These are phyloP conservation scores for Przewalskia tangutica DNA, from an alignment of 257 asterid genomes.

Conservation along the genomic window DNA sequence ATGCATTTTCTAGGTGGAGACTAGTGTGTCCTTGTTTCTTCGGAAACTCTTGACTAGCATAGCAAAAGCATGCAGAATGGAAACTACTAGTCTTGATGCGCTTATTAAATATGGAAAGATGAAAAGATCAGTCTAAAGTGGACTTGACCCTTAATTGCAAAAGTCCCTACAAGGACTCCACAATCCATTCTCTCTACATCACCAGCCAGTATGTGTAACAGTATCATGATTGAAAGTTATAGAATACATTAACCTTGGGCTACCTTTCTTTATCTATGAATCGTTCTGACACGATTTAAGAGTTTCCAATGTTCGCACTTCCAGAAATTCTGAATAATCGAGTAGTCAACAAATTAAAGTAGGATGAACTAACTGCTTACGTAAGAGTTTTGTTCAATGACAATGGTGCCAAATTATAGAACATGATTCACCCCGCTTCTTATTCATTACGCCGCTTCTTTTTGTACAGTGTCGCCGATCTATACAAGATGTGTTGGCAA, in stretches of 20 bases:
- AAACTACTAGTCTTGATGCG: neutral
- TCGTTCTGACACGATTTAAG: neutral
- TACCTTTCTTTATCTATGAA: neutral
- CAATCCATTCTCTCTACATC: neutral
- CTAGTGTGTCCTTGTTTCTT: neutral
- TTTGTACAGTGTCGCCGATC: constrained; percentile 58
- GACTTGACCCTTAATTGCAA: neutral
- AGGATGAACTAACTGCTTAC: neutral
- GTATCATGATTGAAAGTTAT: neutral
- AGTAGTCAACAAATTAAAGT: neutral
- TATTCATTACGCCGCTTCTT: neutral
- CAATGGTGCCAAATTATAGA: neutral
- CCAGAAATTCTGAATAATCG: neutral
- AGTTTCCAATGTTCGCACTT: neutral
- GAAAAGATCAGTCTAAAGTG: neutral
- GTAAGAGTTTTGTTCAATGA: neutral
- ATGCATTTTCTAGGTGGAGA: neutral
- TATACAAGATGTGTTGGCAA: constrained; percentile 57
- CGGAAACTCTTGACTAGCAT: neutral
- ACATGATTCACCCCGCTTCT: neutral
- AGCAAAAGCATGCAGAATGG: neutral
- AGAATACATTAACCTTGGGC: neutral
- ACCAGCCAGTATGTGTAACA: neutral
- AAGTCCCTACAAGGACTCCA: neutral
- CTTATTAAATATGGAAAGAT: neutral